A percentile compares a stretch with the other conserved stretches of the same genome.
These are phyloP conservation scores for Penicillium aurantiogriseum DNA, from an alignment of 2,329 filamentous ascomycete genomes.

Conservation along the genomic window DNA sequence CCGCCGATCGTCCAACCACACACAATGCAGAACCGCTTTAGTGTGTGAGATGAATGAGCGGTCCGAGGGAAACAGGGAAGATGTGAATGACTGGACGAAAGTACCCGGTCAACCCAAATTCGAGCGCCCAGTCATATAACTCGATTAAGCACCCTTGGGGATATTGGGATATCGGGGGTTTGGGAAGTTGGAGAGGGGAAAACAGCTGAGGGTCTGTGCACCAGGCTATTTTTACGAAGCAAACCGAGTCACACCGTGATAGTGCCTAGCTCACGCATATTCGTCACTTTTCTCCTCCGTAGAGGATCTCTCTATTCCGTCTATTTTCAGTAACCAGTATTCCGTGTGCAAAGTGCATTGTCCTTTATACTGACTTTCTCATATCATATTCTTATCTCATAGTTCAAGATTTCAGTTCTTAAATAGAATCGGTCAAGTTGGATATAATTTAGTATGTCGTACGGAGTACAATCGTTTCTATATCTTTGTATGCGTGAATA, in stretches of 20 bases:
- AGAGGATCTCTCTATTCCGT: background rate
- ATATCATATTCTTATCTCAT: background rate
- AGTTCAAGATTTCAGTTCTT: background rate
- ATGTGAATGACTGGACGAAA: slow-evolving; percentile 1
- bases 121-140: slow-evolving; percentile 5
- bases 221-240: background rate
- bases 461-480: background rate
- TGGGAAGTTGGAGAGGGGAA: background rate
- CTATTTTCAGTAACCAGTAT: background rate
- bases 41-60: slow-evolving; percentile 1
- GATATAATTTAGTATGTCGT: background rate
- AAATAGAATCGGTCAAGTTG: background rate
- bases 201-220: background rate
- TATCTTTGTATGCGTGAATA: background rate
- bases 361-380: background rate
- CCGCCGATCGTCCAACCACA: slow-evolving; percentile 34
- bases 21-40: slow-evolving; percentile 28
- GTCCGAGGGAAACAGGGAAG: slow-evolving; percentile 4
- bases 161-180: background rate
- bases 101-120: slow-evolving; percentile 4
- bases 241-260: slow-evolving; percentile 5
- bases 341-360: background rate
- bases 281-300: background rate
- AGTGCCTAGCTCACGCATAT: slow-evolving; percentile 3
- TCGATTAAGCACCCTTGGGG: slow-evolving; percentile 3